Evolutionary conservation across 768 basidiomycete species (phyloP).

Genomic region (Crepidotus variabilis): DNA sequence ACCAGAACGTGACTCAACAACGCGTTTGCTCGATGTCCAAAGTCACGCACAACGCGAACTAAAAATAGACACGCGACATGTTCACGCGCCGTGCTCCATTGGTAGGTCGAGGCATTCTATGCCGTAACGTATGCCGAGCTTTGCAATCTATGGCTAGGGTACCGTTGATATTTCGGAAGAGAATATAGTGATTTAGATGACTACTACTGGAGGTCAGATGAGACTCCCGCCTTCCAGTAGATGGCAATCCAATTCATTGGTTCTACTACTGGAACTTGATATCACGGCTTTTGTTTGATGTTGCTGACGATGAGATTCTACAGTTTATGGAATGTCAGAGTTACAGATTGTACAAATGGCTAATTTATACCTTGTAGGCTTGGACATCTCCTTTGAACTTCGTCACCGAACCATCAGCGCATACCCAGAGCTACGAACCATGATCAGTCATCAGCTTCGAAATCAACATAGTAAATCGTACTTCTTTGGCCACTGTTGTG

Average conservation of each 20-base stretch:
- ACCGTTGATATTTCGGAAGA: no score
- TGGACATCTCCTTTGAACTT: slow-evolving; percentile 91
- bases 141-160: no score
- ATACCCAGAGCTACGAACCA: slow-evolving; percentile 79
- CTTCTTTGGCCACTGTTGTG: slow-evolving; percentile 83
- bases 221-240: no score
- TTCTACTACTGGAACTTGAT: neutral
- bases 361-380: slow-evolving; percentile 72
- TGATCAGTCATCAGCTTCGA: neutral
- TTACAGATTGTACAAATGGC: neutral
- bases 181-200: neutral
- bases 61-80: neutral
- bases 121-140: no score
- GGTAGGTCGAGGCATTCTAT: no score
- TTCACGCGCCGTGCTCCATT: no score
- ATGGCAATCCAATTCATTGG: neutral
- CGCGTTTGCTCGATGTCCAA: neutral
- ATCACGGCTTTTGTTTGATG: slow-evolving; percentile 55
- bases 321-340: neutral
- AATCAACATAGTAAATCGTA: slow-evolving; percentile 24
- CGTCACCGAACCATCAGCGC: slow-evolving; percentile 73
- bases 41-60: neutral
- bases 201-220: neutral
- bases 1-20: neutral
- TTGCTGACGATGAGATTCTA: slow-evolving; percentile 76